Base-by-base conservation (phyloP, 768 basidiomycete genomes). In the Termitomyces sp. region DNA sequence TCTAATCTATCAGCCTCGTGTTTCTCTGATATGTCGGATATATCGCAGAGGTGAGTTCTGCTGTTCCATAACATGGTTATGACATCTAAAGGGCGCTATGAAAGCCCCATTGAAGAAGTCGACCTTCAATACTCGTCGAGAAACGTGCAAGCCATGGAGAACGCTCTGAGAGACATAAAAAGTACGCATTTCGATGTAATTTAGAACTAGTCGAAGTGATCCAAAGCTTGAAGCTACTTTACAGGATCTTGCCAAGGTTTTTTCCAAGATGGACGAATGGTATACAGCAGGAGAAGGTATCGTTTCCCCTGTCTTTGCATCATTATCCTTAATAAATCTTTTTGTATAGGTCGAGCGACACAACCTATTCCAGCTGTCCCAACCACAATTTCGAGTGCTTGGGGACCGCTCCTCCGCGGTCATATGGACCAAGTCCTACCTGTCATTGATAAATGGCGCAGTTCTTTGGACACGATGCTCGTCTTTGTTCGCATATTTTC, bases 391-490 rank as follows among this genome's bases (percentile, higher is more conserved):
- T 55, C 52, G 7, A 63, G 61, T 32, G 63, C 55, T 16, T 64
- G 63, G 63, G 49, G 44, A 20, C 58, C 63, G 3, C 47, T 64
- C 13, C 49, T 59, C 2, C 27, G 46, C 8, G 59, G 44, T n/a
- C 54, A 36, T n/a, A 41, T 62, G 34, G 59, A 58, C 8, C 52
- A 62, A n/a, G 54, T 53, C 0, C 26, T n/a, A 46, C 59, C 62
- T 5, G 50, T 56, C 3, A 48, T 63, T 22, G 62, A 60, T 10
- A 52, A 49, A 55, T 63, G 62, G 62, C 54, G 59, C 39, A 59
- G 62, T 24, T 52, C 59, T 7, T 24, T 58, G 24, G 62, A 63
- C 39, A 62, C 55, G 2, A 36, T 60, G 20, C 42, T 62, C 16
- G 55, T 62, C 12, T 62, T 62, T 42, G 61, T 62, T 42, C 29